These are phyloP conservation scores for Lichtheimia hyalospora DNA, from an alignment of 371 early-diverging fungal genomes.

Conservation along the genomic window DNA sequence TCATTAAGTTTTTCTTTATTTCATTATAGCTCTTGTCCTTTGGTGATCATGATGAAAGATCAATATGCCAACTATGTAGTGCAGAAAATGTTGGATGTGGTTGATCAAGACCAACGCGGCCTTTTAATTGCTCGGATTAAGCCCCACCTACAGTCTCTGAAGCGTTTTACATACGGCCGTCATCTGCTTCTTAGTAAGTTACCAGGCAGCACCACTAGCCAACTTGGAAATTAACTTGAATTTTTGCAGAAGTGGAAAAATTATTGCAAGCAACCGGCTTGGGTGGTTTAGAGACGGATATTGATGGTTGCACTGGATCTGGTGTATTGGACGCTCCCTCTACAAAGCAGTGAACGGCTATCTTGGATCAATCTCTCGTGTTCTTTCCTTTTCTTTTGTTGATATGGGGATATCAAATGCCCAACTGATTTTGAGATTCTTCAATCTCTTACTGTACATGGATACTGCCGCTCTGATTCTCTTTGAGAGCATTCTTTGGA, in stretches of 20 bases:
- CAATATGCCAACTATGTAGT: conserved; percentile 99
- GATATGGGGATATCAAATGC: no score
- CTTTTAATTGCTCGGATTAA: conserved; percentile 84
- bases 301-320: no score
- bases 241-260: conserved; percentile 42
- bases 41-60: conserved; percentile 98
- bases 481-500: no score
- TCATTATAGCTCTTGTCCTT: conserved; percentile 66
- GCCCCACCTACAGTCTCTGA: conserved; percentile 88
- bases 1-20: background rate
- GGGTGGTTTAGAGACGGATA: no score
- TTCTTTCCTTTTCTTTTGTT: no score
- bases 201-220: background rate
- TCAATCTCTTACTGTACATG: no score
- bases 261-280: conserved; percentile 22
- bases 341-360: no score
- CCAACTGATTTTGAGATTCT: no score
- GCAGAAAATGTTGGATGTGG: conserved; percentile 98
- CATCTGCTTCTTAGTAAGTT: conserved; percentile 82
- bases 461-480: no score
- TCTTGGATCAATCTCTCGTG: no score
- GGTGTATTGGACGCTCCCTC: no score
- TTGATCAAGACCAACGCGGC: conserved; percentile 86
- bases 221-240: background rate
- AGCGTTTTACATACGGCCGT: conserved; percentile 97